These are phyloP conservation scores for Camellia oleifera DNA, from an alignment of 179 eudicot species.

Conservation along the genomic window DNA sequence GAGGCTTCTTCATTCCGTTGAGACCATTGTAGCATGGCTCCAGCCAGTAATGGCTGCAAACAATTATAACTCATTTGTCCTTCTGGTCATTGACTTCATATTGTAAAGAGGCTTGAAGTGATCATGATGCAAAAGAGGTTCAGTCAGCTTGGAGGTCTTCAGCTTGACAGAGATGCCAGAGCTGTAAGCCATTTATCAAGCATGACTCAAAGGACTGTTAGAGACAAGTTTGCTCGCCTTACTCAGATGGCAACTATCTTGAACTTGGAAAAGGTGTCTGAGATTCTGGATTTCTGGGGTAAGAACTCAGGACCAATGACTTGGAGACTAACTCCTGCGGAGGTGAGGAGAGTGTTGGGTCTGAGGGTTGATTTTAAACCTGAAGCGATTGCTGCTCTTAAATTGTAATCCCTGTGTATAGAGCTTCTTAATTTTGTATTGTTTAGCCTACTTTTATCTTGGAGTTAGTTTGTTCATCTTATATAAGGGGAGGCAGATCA, in stretches of 20 bases:
- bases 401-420: slow-evolving; percentile 38
- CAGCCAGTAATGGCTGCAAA: slow-evolving; percentile 88
- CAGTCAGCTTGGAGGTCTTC: slow-evolving; percentile 94
- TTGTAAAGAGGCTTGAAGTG: slow-evolving; percentile 92
- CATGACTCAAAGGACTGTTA: slow-evolving; percentile 92
- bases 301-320: slow-evolving; percentile 99
- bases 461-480: not conserved
- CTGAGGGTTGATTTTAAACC: slow-evolving; percentile 86
- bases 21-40: slow-evolving; percentile 78
- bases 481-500: slow-evolving; percentile 1
- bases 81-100: slow-evolving; percentile 70
- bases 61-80: slow-evolving; percentile 80
- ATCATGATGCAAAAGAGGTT: slow-evolving; percentile 97
- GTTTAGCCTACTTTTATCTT: not conserved
- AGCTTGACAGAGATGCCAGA: slow-evolving; percentile 86
- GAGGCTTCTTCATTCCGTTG: slow-evolving; percentile 86
- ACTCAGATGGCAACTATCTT: slow-evolving; percentile 97
- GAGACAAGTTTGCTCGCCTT: slow-evolving; percentile 89
- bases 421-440: not conserved
- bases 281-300: slow-evolving; percentile 97
- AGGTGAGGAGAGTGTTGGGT: slow-evolving; percentile 88
- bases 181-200: slow-evolving; percentile 89
- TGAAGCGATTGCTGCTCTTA: slow-evolving; percentile 86
- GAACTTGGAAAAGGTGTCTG: slow-evolving; percentile 89
- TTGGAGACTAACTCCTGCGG: slow-evolving; percentile 93